Evolutionary conservation across 1,284 basidiomycete genomes (phyloP), one percentile per base, ranked within the genome.

Genomic region (Anthracocystis setariae): DNA sequence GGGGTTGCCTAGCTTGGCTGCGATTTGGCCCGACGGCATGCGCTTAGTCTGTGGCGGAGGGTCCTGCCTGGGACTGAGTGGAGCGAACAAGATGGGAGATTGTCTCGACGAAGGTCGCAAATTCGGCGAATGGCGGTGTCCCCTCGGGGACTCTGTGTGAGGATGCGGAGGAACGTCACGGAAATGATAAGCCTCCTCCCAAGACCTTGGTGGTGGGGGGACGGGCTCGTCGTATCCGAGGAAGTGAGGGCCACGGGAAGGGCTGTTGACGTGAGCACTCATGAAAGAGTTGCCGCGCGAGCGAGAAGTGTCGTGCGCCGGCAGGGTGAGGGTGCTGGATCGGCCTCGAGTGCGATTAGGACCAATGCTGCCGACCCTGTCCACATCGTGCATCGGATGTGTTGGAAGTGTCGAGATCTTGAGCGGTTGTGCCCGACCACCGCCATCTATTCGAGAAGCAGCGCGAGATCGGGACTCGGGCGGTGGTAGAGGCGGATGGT

Each of bases 61-160:
- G 10, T 67, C 69, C n/a, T 58, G 64, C 5, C 33, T 51, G 5
- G 65, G 70, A 39, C 67, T 58, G 18, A 74, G 33, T 9, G 74
- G 57, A 9, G 74, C 71, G 42, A 76, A 74, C 23, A 76, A 60
- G 23, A 76, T 52, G 0, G 74, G 72, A 10, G 74, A 74, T 24
- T 56, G 56, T 23, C 56, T 33, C 25, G 66, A 56, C 17, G 55
- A 38, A 0, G 60, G 51, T 23, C 56, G 45, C 2, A 55, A 38
- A 5, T 32, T 37, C 0, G 67, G 67, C 17, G 67, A 70, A 2
- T 47, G 48, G 17, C 61, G 49, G 8, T 42, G 46, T 10, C 37
- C 23, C 15, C 9, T n/a, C 7, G 46, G 40, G 20, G 29, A 20
- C 7, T 71, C 62, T 17, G 47, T 46, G 7, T n/a, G 42, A 7